Percentiles rank a stretch among this genome's conserved stretches.
Conservation (phyloP, 306 rosid genomes). For the Senna siamea region DNA sequence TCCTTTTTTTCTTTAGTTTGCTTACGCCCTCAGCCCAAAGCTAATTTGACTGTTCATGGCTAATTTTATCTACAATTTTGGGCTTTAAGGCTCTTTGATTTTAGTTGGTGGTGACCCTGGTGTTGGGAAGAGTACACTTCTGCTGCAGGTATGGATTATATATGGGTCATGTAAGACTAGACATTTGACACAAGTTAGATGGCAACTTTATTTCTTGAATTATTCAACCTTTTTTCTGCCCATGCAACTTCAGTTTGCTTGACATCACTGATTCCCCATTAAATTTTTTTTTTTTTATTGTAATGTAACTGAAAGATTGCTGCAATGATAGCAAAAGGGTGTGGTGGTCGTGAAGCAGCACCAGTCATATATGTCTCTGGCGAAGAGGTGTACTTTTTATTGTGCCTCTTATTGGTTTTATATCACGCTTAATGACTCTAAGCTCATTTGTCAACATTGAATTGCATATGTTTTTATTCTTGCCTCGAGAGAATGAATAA, state of each 20-base stretch:
- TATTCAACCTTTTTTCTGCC: neutral
- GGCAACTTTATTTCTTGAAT: neutral
- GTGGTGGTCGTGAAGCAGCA: conserved; percentile 45
- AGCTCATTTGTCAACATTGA: conserved; percentile 19
- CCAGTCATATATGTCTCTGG: conserved; percentile 88
- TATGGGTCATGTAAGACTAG: conserved; percentile 25
- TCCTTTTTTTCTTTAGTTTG: conserved; percentile 24
- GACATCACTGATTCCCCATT: neutral
- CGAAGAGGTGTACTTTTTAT: conserved; percentile 78
- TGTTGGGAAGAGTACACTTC: conserved; percentile 94
- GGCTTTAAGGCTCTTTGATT: conserved; percentile 79
- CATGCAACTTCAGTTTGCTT: neutral
- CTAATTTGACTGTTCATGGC: conserved; percentile 7
- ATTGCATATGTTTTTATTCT: neutral
- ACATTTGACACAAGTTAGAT: conserved; percentile 21
- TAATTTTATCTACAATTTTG: conserved; percentile 41
- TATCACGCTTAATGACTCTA: neutral
- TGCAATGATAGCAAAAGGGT: conserved; percentile 67
- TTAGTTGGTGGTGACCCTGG: conserved; percentile 97
- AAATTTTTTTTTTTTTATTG: conserved; percentile 35
- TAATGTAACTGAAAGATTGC: conserved; percentile 65
- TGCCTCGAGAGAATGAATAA: neutral
- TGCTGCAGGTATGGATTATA: conserved; percentile 70
- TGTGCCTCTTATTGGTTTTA: conserved; percentile 32
- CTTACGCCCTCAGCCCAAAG: neutral